A percentile compares a stretch with the other conserved stretches of the same genome.
phyloP scores from a whole-genome alignment of 2,329 filamentous ascomycete genomes.

The Penicillium sp. region DNA sequence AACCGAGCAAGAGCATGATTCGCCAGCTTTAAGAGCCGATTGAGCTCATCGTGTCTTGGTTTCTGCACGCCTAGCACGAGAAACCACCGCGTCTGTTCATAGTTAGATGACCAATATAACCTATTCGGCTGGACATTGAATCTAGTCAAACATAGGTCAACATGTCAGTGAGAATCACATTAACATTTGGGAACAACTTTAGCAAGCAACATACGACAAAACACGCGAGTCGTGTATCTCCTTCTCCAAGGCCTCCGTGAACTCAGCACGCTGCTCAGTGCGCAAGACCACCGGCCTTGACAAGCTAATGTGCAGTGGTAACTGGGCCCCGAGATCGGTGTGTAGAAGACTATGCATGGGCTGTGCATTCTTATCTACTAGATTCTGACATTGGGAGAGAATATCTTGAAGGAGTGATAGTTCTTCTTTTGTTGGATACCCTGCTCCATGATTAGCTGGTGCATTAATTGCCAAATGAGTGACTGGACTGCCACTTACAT shows the following conservation, averaged over 20 bases:
- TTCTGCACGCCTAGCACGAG: constrained; percentile 65
- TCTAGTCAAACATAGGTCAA: too few species aligned
- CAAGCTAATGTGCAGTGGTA: constrained; percentile 86
- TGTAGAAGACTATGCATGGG: constrained; percentile 64
- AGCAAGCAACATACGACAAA: constrained; percentile 40
- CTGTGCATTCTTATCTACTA: constrained; percentile 43
- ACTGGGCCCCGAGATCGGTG: constrained; percentile 70
- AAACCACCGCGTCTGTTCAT: constrained; percentile 71
- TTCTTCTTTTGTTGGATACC: constrained; percentile 41
- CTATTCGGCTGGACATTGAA: constrained; percentile 47
- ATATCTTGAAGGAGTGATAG: constrained; percentile 31
- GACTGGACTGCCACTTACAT: constrained; percentile 58
- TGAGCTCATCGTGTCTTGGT: constrained; percentile 53
- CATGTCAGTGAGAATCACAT: neutral
- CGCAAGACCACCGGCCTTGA: constrained; percentile 74
- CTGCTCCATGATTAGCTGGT: constrained; percentile 27
- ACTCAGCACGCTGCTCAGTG: constrained; percentile 67
- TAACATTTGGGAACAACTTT: neutral
- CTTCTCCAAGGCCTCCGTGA: constrained; percentile 55
- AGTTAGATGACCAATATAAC: constrained; percentile 64
- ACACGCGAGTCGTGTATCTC: constrained; percentile 44
- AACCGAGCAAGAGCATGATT: constrained; percentile 61
- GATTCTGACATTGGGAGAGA: constrained; percentile 26
- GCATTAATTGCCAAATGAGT: neutral
- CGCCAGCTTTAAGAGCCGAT: constrained; percentile 60